Percentiles rank a stretch among this genome's conserved stretches.
Evolutionary conservation across 192 early-diverging fungal genomes (phyloP).

Genomic region (Entomortierella beljakovae): DNA sequence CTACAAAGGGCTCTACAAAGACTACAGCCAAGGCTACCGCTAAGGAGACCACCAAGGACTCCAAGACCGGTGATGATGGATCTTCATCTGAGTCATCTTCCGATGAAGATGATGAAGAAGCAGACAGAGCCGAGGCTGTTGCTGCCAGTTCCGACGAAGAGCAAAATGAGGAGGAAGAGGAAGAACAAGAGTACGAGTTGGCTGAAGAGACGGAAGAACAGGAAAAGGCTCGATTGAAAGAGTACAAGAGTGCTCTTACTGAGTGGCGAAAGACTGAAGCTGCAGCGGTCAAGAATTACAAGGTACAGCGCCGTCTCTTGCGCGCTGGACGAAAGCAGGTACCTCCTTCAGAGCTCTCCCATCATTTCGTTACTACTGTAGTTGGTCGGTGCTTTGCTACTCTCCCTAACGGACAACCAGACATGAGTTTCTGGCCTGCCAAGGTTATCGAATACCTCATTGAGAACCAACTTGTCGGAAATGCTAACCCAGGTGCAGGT

Average conservation of each 20-base stretch:
- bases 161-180: constrained; percentile 27
- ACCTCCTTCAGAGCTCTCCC: constrained; percentile 50
- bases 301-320: constrained; percentile 20
- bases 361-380: constrained; percentile 53
- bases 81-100: constrained; percentile 48
- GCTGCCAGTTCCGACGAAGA: constrained; percentile 39
- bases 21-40: constrained; percentile 9
- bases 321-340: constrained; percentile 26
- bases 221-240: constrained; percentile 23
- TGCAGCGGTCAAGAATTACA: constrained; percentile 27
- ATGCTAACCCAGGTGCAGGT: constrained; percentile 48
- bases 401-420: constrained; percentile 39
- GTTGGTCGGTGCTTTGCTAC: constrained; percentile 44
- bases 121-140: constrained; percentile 19
- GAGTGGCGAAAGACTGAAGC: constrained; percentile 30
- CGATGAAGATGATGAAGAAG: constrained; percentile 43
- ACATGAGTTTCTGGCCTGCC: constrained; percentile 55
- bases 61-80: constrained; percentile 12
- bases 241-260: constrained; percentile 10
- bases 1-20: constrained; percentile 2
- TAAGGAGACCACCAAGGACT: not conserved
- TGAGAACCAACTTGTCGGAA: constrained; percentile 49
- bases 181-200: constrained; percentile 36
- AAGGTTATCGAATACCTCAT: constrained; percentile 55
- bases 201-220: constrained; percentile 10